phyloP scores from a whole-genome alignment of 371 early-diverging fungal species.

The Actinomortierella wolfii region DNA sequence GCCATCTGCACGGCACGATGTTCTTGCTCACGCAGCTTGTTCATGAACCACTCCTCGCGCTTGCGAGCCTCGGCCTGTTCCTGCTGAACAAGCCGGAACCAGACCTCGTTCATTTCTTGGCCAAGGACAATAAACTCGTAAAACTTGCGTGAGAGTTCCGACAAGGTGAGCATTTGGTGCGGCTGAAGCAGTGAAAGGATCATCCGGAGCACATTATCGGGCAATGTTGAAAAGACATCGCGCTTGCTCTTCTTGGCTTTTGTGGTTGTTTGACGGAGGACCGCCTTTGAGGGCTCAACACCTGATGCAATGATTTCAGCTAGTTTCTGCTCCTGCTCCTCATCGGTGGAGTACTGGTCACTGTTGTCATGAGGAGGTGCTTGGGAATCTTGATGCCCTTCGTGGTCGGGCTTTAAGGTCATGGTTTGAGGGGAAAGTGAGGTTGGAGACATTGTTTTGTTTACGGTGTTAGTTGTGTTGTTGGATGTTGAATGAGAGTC shows the following conservation, averaged over 20 bases:
- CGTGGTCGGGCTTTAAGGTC: too few relatives aligned
- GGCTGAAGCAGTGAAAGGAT: constrained; percentile 33
- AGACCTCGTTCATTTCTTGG: constrained; percentile 47
- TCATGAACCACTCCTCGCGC: constrained; percentile 27
- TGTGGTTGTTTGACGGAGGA: constrained; percentile 4
- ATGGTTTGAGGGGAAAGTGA: too few relatives aligned
- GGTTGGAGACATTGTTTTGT: too few relatives aligned
- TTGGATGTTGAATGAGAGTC: too few relatives aligned
- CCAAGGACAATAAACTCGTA: constrained; percentile 39
- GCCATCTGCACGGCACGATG: constrained; percentile 38
- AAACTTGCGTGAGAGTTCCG: constrained; percentile 41
- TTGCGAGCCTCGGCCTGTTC: constrained; percentile 40
- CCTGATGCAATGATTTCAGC: background rate
- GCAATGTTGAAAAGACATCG: constrained; percentile 28
- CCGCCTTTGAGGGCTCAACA: constrained; percentile 1
- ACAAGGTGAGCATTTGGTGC: constrained; percentile 41
- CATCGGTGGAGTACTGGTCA: too few relatives aligned
- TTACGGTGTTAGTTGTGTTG: too few relatives aligned
- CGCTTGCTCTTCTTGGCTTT: constrained; percentile 3
- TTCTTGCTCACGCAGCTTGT: constrained; percentile 33
- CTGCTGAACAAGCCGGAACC: constrained; percentile 39
- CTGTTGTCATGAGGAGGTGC: too few relatives aligned
- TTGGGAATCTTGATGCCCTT: too few relatives aligned
- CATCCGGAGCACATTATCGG: constrained; percentile 20
- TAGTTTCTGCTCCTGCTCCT: background rate